phyloP scores from a whole-genome alignment of 1,284 basidiomycete species.

The Inonotus obliquus region DNA sequence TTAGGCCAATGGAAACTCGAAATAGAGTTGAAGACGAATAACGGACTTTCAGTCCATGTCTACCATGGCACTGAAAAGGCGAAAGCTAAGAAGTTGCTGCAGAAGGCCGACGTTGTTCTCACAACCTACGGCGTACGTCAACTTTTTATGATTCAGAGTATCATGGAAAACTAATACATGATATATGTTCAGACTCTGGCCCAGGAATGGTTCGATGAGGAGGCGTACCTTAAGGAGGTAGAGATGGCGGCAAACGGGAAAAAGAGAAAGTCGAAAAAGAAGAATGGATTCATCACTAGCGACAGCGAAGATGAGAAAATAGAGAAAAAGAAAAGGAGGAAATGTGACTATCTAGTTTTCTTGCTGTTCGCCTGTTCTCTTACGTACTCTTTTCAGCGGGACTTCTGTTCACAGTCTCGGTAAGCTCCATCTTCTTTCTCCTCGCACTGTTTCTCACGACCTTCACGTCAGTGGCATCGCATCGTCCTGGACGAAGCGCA shows the following conservation, averaged over 20 bases:
- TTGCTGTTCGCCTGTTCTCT: conserved; percentile 26
- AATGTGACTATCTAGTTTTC: conserved; percentile 24
- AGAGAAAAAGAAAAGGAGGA: conserved; percentile 31
- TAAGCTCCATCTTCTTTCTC: neutral
- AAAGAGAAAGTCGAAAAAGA: conserved; percentile 33
- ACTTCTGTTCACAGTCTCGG: neutral
- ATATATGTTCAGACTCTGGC: conserved; percentile 42
- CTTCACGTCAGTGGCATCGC: conserved; percentile 41
- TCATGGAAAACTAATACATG: neutral
- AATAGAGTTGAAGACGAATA: conserved; percentile 50
- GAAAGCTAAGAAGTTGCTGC: conserved; percentile 37
- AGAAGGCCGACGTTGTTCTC: conserved; percentile 51
- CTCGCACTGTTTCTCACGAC: neutral
- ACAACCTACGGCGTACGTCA: conserved; percentile 47
- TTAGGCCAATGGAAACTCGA: conserved; percentile 57
- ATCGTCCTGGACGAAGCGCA: conserved; percentile 55
- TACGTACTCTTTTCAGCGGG: conserved; percentile 1
- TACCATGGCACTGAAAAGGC: conserved; percentile 52
- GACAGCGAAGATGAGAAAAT: conserved; percentile 32
- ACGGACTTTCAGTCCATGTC: conserved; percentile 40
- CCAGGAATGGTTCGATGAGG: conserved; percentile 51
- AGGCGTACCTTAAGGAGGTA: conserved; percentile 39
- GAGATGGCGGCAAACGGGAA: conserved; percentile 27
- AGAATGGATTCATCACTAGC: conserved; percentile 37
- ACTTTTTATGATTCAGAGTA: neutral